Evolutionary conservation across 2,329 filamentous ascomycete genomes (phyloP).

Genomic region (Sphaerulina populicola): DNA sequence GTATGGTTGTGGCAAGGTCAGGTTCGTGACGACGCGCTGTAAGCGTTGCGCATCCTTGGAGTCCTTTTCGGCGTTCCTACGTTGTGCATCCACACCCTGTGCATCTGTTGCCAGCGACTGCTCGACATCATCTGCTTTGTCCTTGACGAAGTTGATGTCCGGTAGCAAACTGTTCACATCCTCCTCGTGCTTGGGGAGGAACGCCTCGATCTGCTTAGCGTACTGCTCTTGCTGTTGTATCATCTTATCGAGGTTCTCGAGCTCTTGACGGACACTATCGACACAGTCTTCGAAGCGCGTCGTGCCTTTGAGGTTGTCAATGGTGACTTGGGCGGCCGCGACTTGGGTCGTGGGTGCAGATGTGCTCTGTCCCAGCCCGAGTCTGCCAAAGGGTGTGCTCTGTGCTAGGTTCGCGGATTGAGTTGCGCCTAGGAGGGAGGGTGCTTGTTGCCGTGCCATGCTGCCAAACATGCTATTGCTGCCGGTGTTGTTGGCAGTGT

Average conservation of each 20-base stretch:
- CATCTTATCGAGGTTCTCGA: conserved; percentile 68
- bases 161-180: conserved; percentile 57
- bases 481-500: not conserved
- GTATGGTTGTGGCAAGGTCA: conserved; percentile 60
- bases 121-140: conserved; percentile 56
- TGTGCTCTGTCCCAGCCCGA: conserved; percentile 45
- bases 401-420: conserved; percentile 20
- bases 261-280: conserved; percentile 68
- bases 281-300: conserved; percentile 88
- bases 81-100: conserved; percentile 50
- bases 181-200: conserved; percentile 55
- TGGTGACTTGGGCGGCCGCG: conserved; percentile 55
- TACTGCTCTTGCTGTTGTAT: conserved; percentile 71
- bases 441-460: conserved; percentile 18
- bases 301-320: conserved; percentile 70
- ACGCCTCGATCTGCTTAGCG: conserved; percentile 63
- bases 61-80: conserved; percentile 54
- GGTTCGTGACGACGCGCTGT: conserved; percentile 65
- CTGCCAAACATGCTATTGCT: conserved; percentile 19
- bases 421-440: conserved; percentile 25
- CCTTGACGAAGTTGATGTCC: conserved; percentile 56
- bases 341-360: conserved; percentile 32
- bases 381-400: conserved; percentile 27
- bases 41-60: conserved; percentile 61
- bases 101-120: conserved; percentile 56